Evolutionary conservation across 2,329 filamentous ascomycete species (phyloP), one percentile per base, ranked within the genome.

Genomic region (Macrophomina pseudophaseolina): DNA sequence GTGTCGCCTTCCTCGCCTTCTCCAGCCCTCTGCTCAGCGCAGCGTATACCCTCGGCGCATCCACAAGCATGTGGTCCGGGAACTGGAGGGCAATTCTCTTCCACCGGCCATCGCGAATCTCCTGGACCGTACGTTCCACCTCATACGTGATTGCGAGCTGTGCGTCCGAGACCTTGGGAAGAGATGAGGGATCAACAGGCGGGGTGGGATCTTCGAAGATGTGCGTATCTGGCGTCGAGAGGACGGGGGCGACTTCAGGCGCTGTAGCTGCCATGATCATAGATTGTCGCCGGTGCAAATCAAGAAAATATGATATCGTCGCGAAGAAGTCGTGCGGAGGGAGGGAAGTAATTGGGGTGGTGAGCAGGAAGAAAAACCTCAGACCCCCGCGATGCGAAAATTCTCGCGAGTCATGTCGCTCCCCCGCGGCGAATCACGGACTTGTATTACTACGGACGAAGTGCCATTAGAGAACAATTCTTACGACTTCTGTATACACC

Each of bases 71-170:
- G 33, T 90, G 85, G 80, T 99, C 95, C 0, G 95, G 94, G 72
- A 99, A 98, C 76, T 99, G 95, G n/a, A 99, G 81, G 0, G 93
- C 95, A 38, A 99, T 87, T 60, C 91, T 87, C 69, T 81, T 86
- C 86, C 92, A 97, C 76, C 84, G 84, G 51, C 88, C 90, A 5
- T 83, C 79, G n/a, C 84, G 83, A 54, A 99, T 91, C 78, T 97
- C 92, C 42, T 81, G 78, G 58, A 93, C 86, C 0, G 95, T 97
- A 66, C 92, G 87, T 67, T 86, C 84, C 70, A 97, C 90, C 79
- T 99, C 95, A 81, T 98, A 99, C 58, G 91, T 90, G 48, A 88
- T 81, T 65, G 83, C 81, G 35, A 98, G 83, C 74, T 94, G 91
- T 74, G 91, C 88, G 70, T 94, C 88, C 16, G 85, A 83, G 23